Conservation (phyloP, 768 basidiomycete genomes). For the Phanerodontia chrysosporium region DNA sequence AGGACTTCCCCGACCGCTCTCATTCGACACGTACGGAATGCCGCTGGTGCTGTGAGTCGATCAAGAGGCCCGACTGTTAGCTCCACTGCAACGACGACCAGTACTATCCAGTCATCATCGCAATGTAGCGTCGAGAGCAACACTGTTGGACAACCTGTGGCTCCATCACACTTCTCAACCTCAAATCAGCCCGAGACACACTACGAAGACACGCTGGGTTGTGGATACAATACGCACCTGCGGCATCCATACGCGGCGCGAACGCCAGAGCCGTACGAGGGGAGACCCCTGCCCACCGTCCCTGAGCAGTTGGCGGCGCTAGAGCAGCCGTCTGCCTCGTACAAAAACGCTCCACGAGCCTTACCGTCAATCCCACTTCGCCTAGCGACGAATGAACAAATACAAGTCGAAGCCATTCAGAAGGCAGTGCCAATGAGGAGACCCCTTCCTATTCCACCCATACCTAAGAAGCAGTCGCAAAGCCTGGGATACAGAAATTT, state of each 20-base stretch:
- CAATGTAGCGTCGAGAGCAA: too few species aligned
- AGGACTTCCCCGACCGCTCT: background rate
- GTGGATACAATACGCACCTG: background rate
- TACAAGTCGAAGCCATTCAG: too few species aligned
- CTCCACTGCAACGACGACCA: background rate
- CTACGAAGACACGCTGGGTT: background rate
- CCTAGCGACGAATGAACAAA: too few species aligned
- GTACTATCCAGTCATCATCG: background rate
- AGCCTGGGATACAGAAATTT: background rate
- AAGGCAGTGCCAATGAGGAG: background rate
- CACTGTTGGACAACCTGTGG: background rate
- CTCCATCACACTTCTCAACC: too few species aligned
- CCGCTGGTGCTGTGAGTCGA: background rate
- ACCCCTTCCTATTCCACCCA: background rate
- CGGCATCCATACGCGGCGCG: slow-evolving; percentile 1
- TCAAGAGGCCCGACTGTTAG: background rate
- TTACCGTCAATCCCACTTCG: too few species aligned
- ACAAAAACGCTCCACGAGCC: background rate
- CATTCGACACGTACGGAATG: background rate
- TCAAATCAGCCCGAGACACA: too few species aligned
- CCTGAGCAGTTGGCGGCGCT: background rate
- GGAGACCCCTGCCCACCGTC: background rate
- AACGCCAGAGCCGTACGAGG: slow-evolving; percentile 1
- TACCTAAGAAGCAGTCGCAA: background rate
- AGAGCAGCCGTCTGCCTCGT: background rate